Percentiles rank a stretch among this genome's conserved stretches.
Evolutionary conservation across 805 yeast genomes (phyloP).

Genomic region (Candida ortonii): DNA sequence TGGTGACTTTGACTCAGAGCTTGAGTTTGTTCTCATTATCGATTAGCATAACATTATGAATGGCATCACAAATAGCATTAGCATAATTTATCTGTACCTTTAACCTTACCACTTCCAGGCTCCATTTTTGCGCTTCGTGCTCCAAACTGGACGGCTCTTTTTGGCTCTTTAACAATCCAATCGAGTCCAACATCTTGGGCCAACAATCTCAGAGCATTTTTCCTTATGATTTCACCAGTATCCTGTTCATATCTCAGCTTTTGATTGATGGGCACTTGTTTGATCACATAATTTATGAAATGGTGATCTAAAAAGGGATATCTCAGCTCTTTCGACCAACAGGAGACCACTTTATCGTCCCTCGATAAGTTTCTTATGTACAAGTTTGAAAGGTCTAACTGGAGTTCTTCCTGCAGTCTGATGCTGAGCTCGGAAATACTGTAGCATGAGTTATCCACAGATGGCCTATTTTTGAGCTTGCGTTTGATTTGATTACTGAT

Average conservation of each 20-base stretch:
- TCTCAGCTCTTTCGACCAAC: conserved; percentile 86
- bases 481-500: conserved; percentile 25
- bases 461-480: conserved; percentile 20
- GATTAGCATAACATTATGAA: conserved; percentile 8
- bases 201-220: conserved; percentile 57
- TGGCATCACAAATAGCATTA: background rate
- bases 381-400: conserved; percentile 67
- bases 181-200: conserved; percentile 45
- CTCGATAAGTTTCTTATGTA: conserved; percentile 81
- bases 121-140: conserved; percentile 94
- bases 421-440: conserved; percentile 26
- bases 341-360: conserved; percentile 83
- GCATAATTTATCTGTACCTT: conserved; percentile 61
- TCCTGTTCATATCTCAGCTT: conserved; percentile 38
- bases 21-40: conserved; percentile 24
- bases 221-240: conserved; percentile 38
- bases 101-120: conserved; percentile 67
- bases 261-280: conserved; percentile 46
- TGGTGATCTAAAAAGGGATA: conserved; percentile 77
- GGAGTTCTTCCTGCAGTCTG: conserved; percentile 56
- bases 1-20: conserved; percentile 25
- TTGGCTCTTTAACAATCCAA: conserved; percentile 69
- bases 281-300: conserved; percentile 50
- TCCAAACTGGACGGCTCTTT: conserved; percentile 96
- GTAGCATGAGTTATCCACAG: conserved; percentile 16